Conservation (phyloP, 2,329 filamentous ascomycete species). For the Clonostachys sp. region DNA sequence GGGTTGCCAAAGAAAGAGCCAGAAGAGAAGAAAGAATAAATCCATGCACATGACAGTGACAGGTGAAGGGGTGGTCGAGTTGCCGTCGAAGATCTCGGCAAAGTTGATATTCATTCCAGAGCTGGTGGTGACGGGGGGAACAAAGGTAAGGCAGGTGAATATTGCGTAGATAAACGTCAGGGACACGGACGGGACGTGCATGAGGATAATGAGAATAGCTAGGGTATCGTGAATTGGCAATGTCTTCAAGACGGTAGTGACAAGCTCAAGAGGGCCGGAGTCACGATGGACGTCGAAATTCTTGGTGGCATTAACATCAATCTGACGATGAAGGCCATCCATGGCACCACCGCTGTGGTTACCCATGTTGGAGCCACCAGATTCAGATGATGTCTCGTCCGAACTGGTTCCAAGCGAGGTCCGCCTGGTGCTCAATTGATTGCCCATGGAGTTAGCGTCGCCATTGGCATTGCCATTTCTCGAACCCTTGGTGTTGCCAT, state of each 20-base stretch:
- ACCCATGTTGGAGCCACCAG: conserved; percentile 32
- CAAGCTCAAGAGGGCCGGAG: conserved; percentile 69
- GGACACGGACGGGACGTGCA: conserved; percentile 85
- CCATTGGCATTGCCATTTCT: conserved; percentile 7
- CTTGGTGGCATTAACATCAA: conserved; percentile 67
- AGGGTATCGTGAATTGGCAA: conserved; percentile 93
- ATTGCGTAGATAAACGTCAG: conserved; percentile 87
- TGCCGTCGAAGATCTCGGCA: conserved; percentile 87
- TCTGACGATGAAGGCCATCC: conserved; percentile 55
- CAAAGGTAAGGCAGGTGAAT: conserved; percentile 89
- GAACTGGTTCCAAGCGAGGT: conserved; percentile 48
- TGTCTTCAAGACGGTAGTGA: conserved; percentile 81
- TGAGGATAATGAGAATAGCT: conserved; percentile 91
- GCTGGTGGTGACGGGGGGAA: conserved; percentile 75
- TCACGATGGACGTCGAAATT: conserved; percentile 65
- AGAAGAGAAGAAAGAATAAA: conserved; percentile 74
- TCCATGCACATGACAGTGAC: conserved; percentile 83
- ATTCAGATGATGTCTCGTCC: conserved; percentile 53
- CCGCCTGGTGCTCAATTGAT: conserved; percentile 28
- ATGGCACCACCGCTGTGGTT: conserved; percentile 24
- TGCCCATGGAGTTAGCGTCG: conserved; percentile 24
- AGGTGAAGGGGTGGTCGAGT: conserved; percentile 79
- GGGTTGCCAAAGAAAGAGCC: conserved; percentile 83
- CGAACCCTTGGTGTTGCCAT: conserved; percentile 18
- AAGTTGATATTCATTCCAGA: conserved; percentile 77